Percentiles rank a stretch among this genome's conserved stretches.
These are phyloP conservation scores for Haplosporangium sp. DNA, from an alignment of 371 early-diverging fungal genomes.

Conservation along the genomic window DNA sequence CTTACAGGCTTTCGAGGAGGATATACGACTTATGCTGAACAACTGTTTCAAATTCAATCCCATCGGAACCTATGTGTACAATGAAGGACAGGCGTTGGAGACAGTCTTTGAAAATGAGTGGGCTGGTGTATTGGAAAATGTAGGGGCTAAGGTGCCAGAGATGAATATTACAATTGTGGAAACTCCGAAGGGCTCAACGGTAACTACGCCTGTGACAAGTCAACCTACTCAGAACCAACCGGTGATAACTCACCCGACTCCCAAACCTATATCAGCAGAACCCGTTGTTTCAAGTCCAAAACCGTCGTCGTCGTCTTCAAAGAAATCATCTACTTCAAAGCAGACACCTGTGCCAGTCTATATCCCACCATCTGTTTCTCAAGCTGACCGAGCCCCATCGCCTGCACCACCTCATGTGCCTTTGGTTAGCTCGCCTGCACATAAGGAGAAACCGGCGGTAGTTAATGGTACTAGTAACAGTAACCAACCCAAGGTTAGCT, in stretches of 20 bases:
- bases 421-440: neutral
- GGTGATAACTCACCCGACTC: neutral
- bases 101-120: constrained; percentile 69
- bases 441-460: constrained; percentile 7
- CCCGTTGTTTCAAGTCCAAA: neutral
- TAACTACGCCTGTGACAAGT: neutral
- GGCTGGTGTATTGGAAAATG: constrained; percentile 20
- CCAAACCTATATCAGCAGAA: neutral
- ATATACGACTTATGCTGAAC: constrained; percentile 74
- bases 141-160: constrained; percentile 41
- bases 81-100: constrained; percentile 79
- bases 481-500: constrained; percentile 12
- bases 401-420: neutral
- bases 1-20: constrained; percentile 64
- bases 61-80: constrained; percentile 82
- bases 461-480: neutral
- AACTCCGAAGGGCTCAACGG: constrained; percentile 44
- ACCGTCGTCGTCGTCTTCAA: constrained; percentile 12
- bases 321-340: constrained; percentile 25
- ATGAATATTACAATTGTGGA: constrained; percentile 64
- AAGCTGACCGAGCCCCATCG: constrained; percentile 8
- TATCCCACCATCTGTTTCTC: constrained; percentile 22
- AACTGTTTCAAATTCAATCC: constrained; percentile 96
- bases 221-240: neutral
- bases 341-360: constrained; percentile 28